Conservation (phyloP, 495 filamentous ascomycete genomes). For the Podospora anserina region DNA sequence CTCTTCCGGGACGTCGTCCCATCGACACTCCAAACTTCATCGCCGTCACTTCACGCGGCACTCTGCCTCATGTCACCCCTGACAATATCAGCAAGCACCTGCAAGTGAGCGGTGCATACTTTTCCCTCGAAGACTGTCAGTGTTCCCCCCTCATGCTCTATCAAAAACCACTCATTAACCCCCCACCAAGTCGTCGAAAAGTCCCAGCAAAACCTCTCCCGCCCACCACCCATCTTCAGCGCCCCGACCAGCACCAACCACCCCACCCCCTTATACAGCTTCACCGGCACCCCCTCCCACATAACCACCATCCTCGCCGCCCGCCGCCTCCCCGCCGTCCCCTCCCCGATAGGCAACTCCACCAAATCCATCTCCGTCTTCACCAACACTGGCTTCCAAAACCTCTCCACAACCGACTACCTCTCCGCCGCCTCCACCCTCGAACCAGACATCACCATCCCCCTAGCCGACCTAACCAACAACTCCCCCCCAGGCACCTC, state of each 20-base stretch:
- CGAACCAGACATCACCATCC: constrained; percentile 76
- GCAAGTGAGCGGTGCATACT: constrained; percentile 64
- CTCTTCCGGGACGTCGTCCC: constrained; percentile 54
- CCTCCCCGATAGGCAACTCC: constrained; percentile 69
- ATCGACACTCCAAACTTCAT: constrained; percentile 81
- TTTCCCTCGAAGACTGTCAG: constrained; percentile 92
- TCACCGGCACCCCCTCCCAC: constrained; percentile 57
- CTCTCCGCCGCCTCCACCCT: constrained; percentile 57
- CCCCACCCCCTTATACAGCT: constrained; percentile 63
- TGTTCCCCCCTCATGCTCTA: neutral
- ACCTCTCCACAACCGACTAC: constrained; percentile 66
- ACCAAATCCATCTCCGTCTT: constrained; percentile 68
- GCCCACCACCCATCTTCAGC: constrained; percentile 42
- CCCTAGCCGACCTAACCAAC: constrained; percentile 70
- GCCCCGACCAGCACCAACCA: constrained; percentile 31
- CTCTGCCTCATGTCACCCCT: constrained; percentile 80
- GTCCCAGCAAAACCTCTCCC: constrained; percentile 43
- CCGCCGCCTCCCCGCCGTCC: constrained; percentile 71
- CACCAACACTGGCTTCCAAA: constrained; percentile 78
- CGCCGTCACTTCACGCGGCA: constrained; percentile 74
- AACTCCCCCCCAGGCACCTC: constrained; percentile 38
- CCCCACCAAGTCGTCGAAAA: constrained; percentile 70
- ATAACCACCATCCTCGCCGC: constrained; percentile 71
- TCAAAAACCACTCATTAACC: constrained; percentile 20
- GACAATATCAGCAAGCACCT: constrained; percentile 71